Evolutionary conservation across 352 stramenopile genomes (phyloP).

Genomic region (Globisporangium polare): DNA sequence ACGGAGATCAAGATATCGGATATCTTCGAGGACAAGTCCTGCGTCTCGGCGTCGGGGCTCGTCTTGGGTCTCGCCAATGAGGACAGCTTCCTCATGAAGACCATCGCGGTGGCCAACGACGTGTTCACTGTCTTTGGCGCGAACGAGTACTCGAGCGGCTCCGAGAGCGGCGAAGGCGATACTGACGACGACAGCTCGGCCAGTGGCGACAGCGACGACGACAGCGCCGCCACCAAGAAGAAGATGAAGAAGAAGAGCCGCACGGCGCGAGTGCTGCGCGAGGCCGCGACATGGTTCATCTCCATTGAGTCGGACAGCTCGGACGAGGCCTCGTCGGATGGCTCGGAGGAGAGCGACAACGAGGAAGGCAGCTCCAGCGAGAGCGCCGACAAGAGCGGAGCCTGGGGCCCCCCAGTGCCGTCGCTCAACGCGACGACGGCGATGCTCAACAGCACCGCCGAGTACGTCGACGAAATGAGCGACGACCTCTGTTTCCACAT

Average conservation of each 20-base stretch:
- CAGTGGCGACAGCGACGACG: constrained; percentile 27
- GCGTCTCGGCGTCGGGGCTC: not conserved
- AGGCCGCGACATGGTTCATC: not conserved
- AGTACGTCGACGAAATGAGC: not conserved
- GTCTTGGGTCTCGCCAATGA: not conserved
- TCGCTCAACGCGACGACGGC: not conserved
- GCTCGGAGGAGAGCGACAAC: too few species aligned
- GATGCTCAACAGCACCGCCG: not conserved
- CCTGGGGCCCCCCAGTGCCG: too few species aligned
- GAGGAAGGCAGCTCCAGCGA: not conserved
- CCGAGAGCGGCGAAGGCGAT: too few species aligned
- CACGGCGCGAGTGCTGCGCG: not conserved
- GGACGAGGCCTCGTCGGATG: not conserved
- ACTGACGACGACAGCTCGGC: not conserved
- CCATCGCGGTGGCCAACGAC: not conserved
- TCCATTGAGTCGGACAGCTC: not conserved
- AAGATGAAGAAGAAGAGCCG: not conserved
- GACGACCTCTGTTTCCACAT: constrained; percentile 10
- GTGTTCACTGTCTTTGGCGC: not conserved
- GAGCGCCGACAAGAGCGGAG: not conserved
- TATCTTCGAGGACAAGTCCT: not conserved
- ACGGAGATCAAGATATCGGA: not conserved
- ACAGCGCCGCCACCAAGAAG: constrained; percentile 7
- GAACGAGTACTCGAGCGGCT: not conserved
- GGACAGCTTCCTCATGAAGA: not conserved